These are phyloP conservation scores for Leucosporidium scottii DNA, from an alignment of 768 basidiomycete species.

Conservation along the genomic window DNA sequence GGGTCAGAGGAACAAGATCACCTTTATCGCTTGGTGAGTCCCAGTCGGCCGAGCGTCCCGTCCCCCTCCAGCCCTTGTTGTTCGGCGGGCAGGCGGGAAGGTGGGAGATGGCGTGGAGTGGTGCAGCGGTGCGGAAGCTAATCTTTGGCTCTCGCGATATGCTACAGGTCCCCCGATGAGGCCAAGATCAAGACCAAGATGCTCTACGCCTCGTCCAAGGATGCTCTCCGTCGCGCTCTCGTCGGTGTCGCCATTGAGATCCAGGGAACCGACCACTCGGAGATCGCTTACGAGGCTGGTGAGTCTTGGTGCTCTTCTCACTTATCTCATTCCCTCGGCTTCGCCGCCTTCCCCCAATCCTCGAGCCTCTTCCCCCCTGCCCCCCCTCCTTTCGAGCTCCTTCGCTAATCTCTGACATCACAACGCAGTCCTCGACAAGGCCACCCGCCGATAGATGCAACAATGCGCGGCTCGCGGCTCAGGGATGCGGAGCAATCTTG, in stretches of 20 bases:
- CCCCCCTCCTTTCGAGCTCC: background rate
- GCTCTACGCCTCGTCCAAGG: conserved; percentile 81
- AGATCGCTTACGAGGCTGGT: conserved; percentile 65
- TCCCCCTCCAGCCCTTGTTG: background rate
- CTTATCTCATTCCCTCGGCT: background rate
- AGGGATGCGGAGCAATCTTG: too few relatives aligned
- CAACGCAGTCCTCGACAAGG: conserved; percentile 39
- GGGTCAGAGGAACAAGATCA: conserved; percentile 77
- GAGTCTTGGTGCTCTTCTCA: background rate
- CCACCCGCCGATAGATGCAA: conserved; percentile 24
- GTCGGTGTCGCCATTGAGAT: conserved; percentile 72
- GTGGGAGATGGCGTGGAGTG: too few relatives aligned
- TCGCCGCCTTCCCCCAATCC: background rate
- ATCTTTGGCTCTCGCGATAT: too few relatives aligned
- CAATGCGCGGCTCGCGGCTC: too few relatives aligned
- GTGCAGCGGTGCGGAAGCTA: too few relatives aligned
- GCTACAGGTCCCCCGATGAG: conserved; percentile 69
- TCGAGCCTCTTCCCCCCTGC: background rate
- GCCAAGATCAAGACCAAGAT: conserved; percentile 88
- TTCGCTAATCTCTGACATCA: too few relatives aligned
- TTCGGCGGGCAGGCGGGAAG: too few relatives aligned
- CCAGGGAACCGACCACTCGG: conserved; percentile 71
- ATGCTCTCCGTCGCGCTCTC: conserved; percentile 64
- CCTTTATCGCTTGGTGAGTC: conserved; percentile 76
- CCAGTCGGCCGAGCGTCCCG: background rate